Evolutionary conservation across 331 rosid species (phyloP), one percentile per base, ranked within the genome.

Genomic region (Phaseolus coccineus): DNA sequence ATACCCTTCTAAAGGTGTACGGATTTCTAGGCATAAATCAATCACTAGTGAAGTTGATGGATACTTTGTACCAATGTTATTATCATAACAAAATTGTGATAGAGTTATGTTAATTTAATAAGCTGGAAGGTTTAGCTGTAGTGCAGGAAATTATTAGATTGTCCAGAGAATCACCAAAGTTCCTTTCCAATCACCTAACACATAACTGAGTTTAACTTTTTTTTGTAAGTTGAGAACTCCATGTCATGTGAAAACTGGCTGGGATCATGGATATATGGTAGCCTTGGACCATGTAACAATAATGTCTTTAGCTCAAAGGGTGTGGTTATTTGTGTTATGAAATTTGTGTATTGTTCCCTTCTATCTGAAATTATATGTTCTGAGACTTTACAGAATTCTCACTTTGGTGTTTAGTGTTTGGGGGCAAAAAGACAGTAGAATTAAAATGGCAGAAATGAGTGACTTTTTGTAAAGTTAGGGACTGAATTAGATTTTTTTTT

Each of bases 121-220:
- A 47, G 51, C 48, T 73, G 42, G 44, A 67, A 77, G 37, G 55
- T 62, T 52, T 77, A 24, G 27, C 50, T 25, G 14, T 52, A 11
- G 30, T 64, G 10, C n/a, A 25, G 4, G 33, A 56, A 55, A 55
- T 55, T 22, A 55, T 22, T 55, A 8, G 12, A 52, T 51, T 47
- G 13, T 47, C 5, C n/a, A 12, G 52, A 13, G 5, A 47, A 4
- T n/a, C 22, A 15, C 19, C 19, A 5, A 14, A 53, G 31, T 55
- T 37, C 37, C 5, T 0, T 6, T 11, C 39, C 50, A 46, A 28
- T 15, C 9, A 27, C 30, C 3, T 59, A 11, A 59, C 19, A 28
- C 40, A 5, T 13, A 19, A 59, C 14, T 27, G 4, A 59, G 39
- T 28, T 59, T 59, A 28, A 25, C 4, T 28, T 11, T 58, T 59